phyloP scores from a whole-genome alignment of 1,284 basidiomycete genomes.

The Apiotrichum montevideense region DNA sequence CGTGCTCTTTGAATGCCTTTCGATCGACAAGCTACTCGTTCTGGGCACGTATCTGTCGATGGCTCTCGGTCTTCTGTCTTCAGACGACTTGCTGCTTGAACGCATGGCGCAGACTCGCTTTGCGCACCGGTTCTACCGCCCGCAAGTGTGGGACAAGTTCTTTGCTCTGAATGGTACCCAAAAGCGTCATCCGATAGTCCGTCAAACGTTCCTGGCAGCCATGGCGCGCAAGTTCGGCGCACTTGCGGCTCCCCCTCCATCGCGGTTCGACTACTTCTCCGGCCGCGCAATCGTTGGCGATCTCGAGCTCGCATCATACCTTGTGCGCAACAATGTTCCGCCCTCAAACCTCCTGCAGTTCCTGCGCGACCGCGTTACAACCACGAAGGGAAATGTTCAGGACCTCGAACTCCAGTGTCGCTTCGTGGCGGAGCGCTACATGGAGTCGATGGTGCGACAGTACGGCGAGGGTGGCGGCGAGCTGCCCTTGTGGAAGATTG shows the following conservation, averaged over 20 bases:
- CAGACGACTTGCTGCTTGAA: slow-evolving; percentile 13
- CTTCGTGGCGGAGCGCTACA: slow-evolving; percentile 22
- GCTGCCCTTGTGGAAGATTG: slow-evolving; percentile 22
- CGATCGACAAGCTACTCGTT: slow-evolving; percentile 77
- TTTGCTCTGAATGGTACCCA: slow-evolving; percentile 18
- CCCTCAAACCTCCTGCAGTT: slow-evolving; percentile 20
- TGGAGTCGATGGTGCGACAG: slow-evolving; percentile 1
- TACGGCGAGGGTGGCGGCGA: slow-evolving; percentile 13
- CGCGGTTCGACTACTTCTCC: slow-evolving; percentile 1
- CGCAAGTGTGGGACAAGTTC: slow-evolving; percentile 22
- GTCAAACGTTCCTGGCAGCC: slow-evolving; percentile 28
- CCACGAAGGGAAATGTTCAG: background rate
- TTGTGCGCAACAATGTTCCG: slow-evolving; percentile 25
- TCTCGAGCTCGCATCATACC: slow-evolving; percentile 10
- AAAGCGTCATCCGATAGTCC: slow-evolving; percentile 25
- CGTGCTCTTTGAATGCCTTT: slow-evolving; percentile 74
- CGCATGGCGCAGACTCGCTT: slow-evolving; percentile 24
- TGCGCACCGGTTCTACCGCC: slow-evolving; percentile 25
- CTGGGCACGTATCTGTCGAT: slow-evolving; percentile 67
- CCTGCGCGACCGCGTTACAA: slow-evolving; percentile 16
- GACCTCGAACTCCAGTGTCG: slow-evolving; percentile 20
- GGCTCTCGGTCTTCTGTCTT: slow-evolving; percentile 3
- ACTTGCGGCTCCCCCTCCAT: background rate
- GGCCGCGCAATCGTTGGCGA: background rate
- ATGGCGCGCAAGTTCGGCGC: slow-evolving; percentile 2